Evolutionary conservation across 805 yeast genomes (phyloP), one percentile per base, ranked within the genome.

Genomic region (Grigorovia yakushimaensis): DNA sequence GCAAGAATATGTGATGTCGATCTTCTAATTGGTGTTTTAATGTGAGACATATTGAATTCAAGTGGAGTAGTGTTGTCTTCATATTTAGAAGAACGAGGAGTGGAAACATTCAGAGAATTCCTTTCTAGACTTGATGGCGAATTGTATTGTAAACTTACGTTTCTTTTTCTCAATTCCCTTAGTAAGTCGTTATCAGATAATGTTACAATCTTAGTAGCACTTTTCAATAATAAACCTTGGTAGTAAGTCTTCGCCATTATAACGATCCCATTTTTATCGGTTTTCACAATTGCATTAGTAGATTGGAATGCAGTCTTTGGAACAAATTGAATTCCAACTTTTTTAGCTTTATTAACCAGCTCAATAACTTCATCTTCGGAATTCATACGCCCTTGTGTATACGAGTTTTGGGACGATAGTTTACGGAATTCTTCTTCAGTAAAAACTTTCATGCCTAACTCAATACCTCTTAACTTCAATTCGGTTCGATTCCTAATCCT

Each of bases 321-420:
- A 17, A 42, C 37, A 27, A 30, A 37, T 41, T 41, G 48, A 18
- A 46, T n/a, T 23, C 45, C 44, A 9, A 46, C 15, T n/a, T 46
- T 30, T 20, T 46, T 41, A 15, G 45, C 48, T 21, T 23, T 10
- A 5, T 41, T 41, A 17, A 41, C 37, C 30, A 46, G 20, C 7
- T 21, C 22, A 20, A 18, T 11, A n/a, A 35, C n/a, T 4, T 37
- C 19, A 7, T 33, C 44, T 9, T 42, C 39, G 18, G 24, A 27
- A 10, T 19, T 24, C 22, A 27, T 24, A 11, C 20, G 18, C 33
- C 35, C 21, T 33, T 17, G 7, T 35, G 38, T n/a, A n/a, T n/a
- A n/a, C n/a, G n/a, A n/a, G 33, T 27, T 27, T 7, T 10, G 8
- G 20, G 17, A 27, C 8, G 17, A 6, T 41, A 30, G 5, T 41